Conservation (phyloP, 2,329 filamentous ascomycete genomes). For the Exophiala sideris region DNA sequence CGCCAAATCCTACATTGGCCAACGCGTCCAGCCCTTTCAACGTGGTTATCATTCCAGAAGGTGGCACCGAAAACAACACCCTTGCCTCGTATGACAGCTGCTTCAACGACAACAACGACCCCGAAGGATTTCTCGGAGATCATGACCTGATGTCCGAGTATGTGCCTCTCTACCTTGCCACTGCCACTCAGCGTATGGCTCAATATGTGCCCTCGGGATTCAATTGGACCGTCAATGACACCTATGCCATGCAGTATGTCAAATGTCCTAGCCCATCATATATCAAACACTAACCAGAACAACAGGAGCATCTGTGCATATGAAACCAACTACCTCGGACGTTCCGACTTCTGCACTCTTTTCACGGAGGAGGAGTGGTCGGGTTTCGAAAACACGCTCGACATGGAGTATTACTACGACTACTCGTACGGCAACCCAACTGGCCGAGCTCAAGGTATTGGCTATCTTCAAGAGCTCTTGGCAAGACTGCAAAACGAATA, state of each 20-base stretch:
- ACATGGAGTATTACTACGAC: slow-evolving; percentile 50
- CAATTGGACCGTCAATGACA: slow-evolving; percentile 48
- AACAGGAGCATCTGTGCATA: slow-evolving; percentile 53
- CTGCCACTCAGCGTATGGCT: slow-evolving; percentile 47
- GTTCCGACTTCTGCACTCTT: slow-evolving; percentile 51
- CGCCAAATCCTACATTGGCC: slow-evolving; percentile 37
- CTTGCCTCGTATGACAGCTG: slow-evolving; percentile 53
- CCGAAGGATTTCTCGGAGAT: slow-evolving; percentile 42
- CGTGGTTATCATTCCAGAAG: slow-evolving; percentile 51
- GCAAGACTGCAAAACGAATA: slow-evolving; percentile 48
- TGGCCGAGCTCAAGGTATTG: slow-evolving; percentile 52
- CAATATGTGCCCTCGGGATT: slow-evolving; percentile 48
- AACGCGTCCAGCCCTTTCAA: slow-evolving; percentile 41
- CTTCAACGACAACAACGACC: slow-evolving; percentile 31
- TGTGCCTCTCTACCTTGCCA: slow-evolving; percentile 44
- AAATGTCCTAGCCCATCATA: background rate
- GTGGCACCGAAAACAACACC: slow-evolving; percentile 52
- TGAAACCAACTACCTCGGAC: slow-evolving; percentile 50
- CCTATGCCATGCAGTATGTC: slow-evolving; percentile 45
- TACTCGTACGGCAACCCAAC: slow-evolving; percentile 49
- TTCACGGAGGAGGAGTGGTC: slow-evolving; percentile 56
- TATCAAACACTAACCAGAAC: slow-evolving; percentile 24
- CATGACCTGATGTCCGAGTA: slow-evolving; percentile 36
- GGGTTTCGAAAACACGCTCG: slow-evolving; percentile 53
- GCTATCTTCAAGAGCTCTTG: slow-evolving; percentile 52